These are phyloP conservation scores for Darksidea phi DNA, from an alignment of 495 filamentous ascomycete genomes.

Conservation along the genomic window DNA sequence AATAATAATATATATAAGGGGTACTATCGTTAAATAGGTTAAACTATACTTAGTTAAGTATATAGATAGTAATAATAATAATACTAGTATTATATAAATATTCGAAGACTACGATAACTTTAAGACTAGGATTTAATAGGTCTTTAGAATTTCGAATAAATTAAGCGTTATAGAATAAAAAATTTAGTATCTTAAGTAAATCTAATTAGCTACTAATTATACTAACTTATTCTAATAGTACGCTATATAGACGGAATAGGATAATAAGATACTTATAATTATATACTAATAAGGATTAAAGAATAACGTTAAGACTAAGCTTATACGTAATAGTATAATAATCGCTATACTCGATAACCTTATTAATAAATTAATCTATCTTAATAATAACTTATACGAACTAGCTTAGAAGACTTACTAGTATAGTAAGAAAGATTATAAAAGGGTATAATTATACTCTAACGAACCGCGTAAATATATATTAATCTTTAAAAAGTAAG, in stretches of 20 bases:
- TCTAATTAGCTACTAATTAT: background rate
- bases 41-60: background rate
- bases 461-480: background rate
- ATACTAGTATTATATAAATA: background rate
- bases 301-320: background rate
- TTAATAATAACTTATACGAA: background rate
- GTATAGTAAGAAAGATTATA: background rate
- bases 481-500: background rate
- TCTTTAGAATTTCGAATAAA: background rate
- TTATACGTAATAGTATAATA: background rate
- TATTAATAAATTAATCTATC: background rate
- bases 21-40: background rate
- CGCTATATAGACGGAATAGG: background rate
- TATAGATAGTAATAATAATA: background rate
- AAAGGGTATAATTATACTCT: background rate
- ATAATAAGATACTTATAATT: background rate
- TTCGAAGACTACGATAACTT: background rate
- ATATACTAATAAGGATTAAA: conserved; percentile 1
- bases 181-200: background rate
- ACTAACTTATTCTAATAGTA: background rate
- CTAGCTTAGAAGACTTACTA: background rate
- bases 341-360: background rate
- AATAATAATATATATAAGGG: background rate
- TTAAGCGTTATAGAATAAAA: background rate
- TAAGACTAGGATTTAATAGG: background rate